Base-by-base conservation (phyloP, 805 yeast species). In the Kazachstania viticola region DNA sequence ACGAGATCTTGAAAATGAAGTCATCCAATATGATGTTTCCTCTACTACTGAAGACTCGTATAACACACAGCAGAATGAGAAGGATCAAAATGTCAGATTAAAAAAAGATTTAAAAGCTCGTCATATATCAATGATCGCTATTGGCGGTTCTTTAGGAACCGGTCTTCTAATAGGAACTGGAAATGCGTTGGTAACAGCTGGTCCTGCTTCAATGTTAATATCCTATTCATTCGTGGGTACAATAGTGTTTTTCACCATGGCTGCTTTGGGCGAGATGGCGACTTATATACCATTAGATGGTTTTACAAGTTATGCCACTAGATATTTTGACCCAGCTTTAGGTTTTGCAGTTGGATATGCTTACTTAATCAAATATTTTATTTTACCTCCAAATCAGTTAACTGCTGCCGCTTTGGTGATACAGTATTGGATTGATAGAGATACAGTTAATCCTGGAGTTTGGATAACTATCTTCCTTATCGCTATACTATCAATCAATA, bases 121-220 rank as follows among this genome's bases (percentile, higher is more conserved):
- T 32, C 84, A 77, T 48, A 65, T 75, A 40, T 66, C 74, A 34
- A 73, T 78, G 79, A 73, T 78, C 48, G 79, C 91, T 41, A 72
- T 82, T 42, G 91, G 91, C 42, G 88, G 91, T 44, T 81, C 88
- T 7, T 58, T 81, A 32, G 91, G 91, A 33, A 79, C 91, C 1
- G 93, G 87, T 48, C 63, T 81, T 35, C 61, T 81, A 42, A 76
- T 81, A 42, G 84, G 87, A 46, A 77, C 87, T 3, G 84, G 85
- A 34, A 59, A 73, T n/a, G 75, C 87, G 1, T 62, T 81, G 34
- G 62, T 66, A n/a, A 53, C 65, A 9, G 84, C 82, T 12, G 93
- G 93, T 7, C 88, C 56, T 4, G 71, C 61, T 4, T 53, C 69
- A 4, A 48, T 66, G 24, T 51, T 77, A 27, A 66, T 81, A 32